Evolutionary conservation across 2,329 filamentous ascomycete species (phyloP), one percentile per base, ranked within the genome.

Genomic region (Trichophyton rubrum): DNA sequence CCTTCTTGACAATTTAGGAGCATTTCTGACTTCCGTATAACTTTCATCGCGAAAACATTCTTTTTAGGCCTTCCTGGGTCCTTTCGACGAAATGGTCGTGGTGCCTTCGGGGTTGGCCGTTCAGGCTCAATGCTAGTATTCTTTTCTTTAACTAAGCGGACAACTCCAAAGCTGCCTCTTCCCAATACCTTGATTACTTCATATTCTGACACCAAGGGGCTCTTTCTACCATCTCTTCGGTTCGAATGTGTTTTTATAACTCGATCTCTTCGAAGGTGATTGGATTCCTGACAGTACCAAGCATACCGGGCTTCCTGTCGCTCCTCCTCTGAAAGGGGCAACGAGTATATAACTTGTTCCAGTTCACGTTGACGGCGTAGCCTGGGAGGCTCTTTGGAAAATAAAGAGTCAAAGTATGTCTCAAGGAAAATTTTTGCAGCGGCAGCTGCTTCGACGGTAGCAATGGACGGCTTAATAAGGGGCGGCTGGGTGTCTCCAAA

Each of bases 11-110:
- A 87, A 62, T 90, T 93, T 11, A 86, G 84, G 60, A 97, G 80
- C 91, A 96, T 97, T 60, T 90, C 85, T 0, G 89, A 89, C 71
- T 99, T 99, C 61, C 88, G 85, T 66, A 97, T 97, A 35, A 96
- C 88, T 71, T 97, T 97, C 92, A 97, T 96, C 13, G 93, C 93
- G 71, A 87, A 97, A 0, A 96, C 84, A 61, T 87, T 81, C 58
- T 79, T 81, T 61, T 67, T 73, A 11, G 62, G 60, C 11, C 66
- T 66, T 24, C 66, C 61, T 9, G 63, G 60, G 9, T 59, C 64
- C 9, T 62, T 59, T 57, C 59, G 68, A 24, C 62, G 55, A 56
- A 62, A 63, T 38, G 15, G 59, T 35, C 59, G 51, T 22, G 65
- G 63, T 41, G 61, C 63, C 20, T 56, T 62, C 9, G 61, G 53